phyloP scores from a whole-genome alignment of 2,329 filamentous ascomycete species.

The Aspergillus quadrilineatus region DNA sequence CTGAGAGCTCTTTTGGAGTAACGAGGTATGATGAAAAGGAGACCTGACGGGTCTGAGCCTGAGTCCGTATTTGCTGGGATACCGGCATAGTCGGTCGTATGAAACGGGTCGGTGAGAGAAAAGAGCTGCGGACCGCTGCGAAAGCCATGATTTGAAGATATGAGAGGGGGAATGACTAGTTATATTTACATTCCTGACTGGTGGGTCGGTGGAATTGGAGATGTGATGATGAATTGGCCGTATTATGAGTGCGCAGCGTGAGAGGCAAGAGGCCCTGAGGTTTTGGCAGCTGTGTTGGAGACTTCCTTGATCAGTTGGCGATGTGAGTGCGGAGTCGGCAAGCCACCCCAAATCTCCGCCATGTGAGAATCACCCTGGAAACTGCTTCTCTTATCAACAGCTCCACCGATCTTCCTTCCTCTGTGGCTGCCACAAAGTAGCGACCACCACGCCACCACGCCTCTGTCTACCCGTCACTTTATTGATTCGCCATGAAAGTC shows the following conservation, averaged over 20 bases:
- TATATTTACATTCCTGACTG: constrained; percentile 30
- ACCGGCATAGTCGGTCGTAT: constrained; percentile 30
- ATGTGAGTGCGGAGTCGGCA: constrained; percentile 17
- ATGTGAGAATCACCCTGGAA: constrained; percentile 4
- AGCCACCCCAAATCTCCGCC: constrained; percentile 2
- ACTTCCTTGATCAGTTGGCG: background rate
- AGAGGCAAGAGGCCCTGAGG: constrained; percentile 1
- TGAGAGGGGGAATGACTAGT: constrained; percentile 11
- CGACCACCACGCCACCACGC: background rate
- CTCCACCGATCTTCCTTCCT: constrained; percentile 1
- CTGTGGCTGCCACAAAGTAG: background rate
- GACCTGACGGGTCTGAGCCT: constrained; percentile 46
- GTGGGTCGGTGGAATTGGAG: background rate
- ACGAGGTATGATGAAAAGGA: constrained; percentile 80
- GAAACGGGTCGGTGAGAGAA: constrained; percentile 24
- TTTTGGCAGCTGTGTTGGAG: constrained; percentile 1
- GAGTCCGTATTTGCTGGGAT: constrained; percentile 23
- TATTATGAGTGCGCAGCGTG: background rate
- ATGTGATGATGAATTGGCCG: background rate
- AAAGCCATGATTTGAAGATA: constrained; percentile 34
- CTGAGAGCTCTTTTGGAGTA: constrained; percentile 75
- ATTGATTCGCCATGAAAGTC: constrained; percentile 72
- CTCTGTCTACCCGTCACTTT: background rate
- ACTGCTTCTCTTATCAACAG: constrained; percentile 7
- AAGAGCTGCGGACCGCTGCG: constrained; percentile 33